Conservation (phyloP, 345 rosid genomes). For the Nephelium lappaceum region DNA sequence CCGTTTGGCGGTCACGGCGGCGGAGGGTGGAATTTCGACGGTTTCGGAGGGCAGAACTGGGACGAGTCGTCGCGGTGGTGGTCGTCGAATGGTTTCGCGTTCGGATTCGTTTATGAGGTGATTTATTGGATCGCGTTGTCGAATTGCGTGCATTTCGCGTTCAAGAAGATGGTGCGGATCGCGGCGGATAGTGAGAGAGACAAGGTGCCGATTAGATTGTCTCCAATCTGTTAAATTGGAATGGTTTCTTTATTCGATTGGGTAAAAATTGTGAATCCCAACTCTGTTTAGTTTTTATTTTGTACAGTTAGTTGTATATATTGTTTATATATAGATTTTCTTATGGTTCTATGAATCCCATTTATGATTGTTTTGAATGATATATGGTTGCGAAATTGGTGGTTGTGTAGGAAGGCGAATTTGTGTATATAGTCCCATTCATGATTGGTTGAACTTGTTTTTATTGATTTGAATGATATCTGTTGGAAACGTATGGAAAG, state of each 20-base stretch:
- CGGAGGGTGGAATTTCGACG: conserved; percentile 67
- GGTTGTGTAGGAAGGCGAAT: neutral
- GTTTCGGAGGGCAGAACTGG: conserved; percentile 60
- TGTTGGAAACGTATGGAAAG: neutral
- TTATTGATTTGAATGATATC: neutral
- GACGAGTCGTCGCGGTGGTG: conserved; percentile 58
- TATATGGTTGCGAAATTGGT: neutral
- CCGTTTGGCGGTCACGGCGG: conserved; percentile 63
- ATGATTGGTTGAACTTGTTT: neutral
- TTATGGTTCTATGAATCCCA: conserved; percentile 5
- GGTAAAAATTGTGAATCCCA: conserved; percentile 6
- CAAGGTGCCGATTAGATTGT: conserved; percentile 56
- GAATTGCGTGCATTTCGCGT: conserved; percentile 82
- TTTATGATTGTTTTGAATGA: neutral
- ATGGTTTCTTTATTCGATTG: conserved; percentile 4
- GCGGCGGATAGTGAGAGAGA: conserved; percentile 56
- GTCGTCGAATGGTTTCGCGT: conserved; percentile 59
- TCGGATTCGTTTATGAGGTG: conserved; percentile 88
- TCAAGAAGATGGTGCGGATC: conserved; percentile 66
- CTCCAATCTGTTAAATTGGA: conserved; percentile 50
- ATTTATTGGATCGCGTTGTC: conserved; percentile 89
- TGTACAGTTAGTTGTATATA: conserved; percentile 25
- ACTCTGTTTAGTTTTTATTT: neutral
- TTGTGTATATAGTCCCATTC: neutral
- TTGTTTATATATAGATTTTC: conserved; percentile 14